Conservation (phyloP, 2,329 filamentous ascomycete genomes). For the Stachybotrys chartarum region DNA sequence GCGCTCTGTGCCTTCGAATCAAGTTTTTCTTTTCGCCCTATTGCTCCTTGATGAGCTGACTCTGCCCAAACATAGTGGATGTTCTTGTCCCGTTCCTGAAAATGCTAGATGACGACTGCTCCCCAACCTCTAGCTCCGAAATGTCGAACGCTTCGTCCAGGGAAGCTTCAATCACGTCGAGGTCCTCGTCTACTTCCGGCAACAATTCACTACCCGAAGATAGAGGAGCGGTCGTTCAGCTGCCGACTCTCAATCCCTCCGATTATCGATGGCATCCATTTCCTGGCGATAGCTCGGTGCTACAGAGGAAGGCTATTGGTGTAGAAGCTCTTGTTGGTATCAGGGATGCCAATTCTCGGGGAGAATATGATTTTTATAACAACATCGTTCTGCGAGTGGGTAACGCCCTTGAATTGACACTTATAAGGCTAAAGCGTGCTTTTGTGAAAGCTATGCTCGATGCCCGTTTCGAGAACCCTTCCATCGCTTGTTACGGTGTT, state of each 20-base stretch:
- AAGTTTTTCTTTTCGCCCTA: too few species aligned
- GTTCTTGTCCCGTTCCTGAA: too few species aligned
- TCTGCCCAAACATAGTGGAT: too few species aligned
- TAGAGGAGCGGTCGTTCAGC: neutral
- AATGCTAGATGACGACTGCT: too few species aligned
- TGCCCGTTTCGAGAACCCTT: constrained; percentile 1
- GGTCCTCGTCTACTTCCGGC: too few species aligned
- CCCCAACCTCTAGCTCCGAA: too few species aligned
- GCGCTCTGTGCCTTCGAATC: too few species aligned
- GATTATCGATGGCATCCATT: neutral
- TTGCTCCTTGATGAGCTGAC: too few species aligned
- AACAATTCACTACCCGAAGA: neutral
- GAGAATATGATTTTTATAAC: constrained; percentile 1
- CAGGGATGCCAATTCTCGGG: neutral
- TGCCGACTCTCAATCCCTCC: neutral
- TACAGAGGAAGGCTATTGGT: constrained; percentile 1
- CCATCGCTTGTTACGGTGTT: neutral
- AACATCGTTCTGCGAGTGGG: neutral
- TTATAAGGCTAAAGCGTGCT: neutral
- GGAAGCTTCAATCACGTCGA: too few species aligned
- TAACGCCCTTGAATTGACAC: neutral
- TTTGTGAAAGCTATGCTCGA: neutral
- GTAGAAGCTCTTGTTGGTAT: neutral
- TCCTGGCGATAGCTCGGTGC: neutral
- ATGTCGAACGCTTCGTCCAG: neutral